These are phyloP conservation scores for Colletotrichum endophyticum DNA, from an alignment of 2,329 filamentous ascomycete species.

Conservation along the genomic window DNA sequence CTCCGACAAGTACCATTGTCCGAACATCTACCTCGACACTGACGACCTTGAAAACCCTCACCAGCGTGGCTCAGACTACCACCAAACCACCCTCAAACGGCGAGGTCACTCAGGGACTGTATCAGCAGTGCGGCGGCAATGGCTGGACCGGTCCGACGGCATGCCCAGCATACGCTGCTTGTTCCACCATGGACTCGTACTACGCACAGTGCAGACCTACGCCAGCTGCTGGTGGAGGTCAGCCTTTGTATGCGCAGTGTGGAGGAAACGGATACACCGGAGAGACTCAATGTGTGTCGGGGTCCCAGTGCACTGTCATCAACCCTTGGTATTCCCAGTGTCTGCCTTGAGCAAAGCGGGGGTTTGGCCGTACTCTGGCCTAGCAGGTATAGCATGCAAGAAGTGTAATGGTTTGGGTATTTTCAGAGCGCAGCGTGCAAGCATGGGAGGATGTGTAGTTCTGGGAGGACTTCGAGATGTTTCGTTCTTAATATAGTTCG, in stretches of 20 bases:
- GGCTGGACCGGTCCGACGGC: background rate
- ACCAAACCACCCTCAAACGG: background rate
- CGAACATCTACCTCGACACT: background rate
- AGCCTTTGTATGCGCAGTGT: background rate
- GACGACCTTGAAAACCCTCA: background rate
- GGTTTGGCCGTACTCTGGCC: background rate
- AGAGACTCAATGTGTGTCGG: background rate
- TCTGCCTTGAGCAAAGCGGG: background rate
- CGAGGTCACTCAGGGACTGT: background rate
- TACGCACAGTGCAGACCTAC: constrained; percentile 5
- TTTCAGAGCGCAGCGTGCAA: background rate
- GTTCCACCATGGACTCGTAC: background rate
- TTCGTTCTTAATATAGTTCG: background rate
- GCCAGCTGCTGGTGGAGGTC: background rate
- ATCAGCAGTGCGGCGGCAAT: constrained; percentile 4
- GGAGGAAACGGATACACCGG: background rate
- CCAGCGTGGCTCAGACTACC: background rate
- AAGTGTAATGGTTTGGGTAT: background rate
- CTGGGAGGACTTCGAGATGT: background rate
- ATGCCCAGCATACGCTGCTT: background rate
- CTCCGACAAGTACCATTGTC: background rate
- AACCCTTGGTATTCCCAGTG: constrained; percentile 13
- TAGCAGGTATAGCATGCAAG: background rate
- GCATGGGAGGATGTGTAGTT: background rate
- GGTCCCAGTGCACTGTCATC: background rate